A percentile compares a stretch with the other conserved stretches of the same genome.
Evolutionary conservation across 345 rosid genomes (phyloP).

Genomic region (Citrus trifoliata): DNA sequence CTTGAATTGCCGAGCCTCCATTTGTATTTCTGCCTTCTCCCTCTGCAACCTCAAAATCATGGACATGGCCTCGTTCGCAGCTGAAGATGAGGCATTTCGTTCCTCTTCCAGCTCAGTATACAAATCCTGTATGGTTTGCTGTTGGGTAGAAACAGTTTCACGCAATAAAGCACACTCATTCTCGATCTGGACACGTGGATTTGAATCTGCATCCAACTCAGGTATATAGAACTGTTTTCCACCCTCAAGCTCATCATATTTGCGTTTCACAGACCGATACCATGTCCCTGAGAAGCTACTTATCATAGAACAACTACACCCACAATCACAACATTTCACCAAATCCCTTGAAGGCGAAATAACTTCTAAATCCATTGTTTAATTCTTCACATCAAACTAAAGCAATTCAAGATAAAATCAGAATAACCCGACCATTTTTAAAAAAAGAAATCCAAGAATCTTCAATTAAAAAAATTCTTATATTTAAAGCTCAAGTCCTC

Average conservation of each 20-base stretch:
- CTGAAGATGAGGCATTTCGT: constrained; percentile 88
- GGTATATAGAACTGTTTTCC: constrained; percentile 48
- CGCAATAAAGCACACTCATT: constrained; percentile 74
- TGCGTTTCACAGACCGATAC: constrained; percentile 72
- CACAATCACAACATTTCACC: constrained; percentile 59
- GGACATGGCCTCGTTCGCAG: constrained; percentile 97
- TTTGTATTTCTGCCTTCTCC: constrained; percentile 91
- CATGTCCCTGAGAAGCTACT: constrained; percentile 33
- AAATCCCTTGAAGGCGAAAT: constrained; percentile 29
- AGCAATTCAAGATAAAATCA: constrained; percentile 6
- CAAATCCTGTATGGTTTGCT: constrained; percentile 63
- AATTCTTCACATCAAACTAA: constrained; percentile 24
- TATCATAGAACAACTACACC: constrained; percentile 49
- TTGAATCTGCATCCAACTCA: constrained; percentile 43
- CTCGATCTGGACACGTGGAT: constrained; percentile 73
- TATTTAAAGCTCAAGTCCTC: constrained; percentile 13
- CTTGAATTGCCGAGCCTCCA: constrained; percentile 93
- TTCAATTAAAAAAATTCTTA: neutral
- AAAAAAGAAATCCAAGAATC: neutral
- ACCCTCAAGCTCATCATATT: constrained; percentile 57
- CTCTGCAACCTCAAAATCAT: constrained; percentile 95
- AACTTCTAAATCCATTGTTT: constrained; percentile 53
- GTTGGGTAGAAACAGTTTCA: constrained; percentile 74
- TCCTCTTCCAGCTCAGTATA: constrained; percentile 82
- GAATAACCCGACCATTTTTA: neutral